Base-by-base conservation (phyloP, 31 red algal genomes). In the Endocladia muricata region DNA sequence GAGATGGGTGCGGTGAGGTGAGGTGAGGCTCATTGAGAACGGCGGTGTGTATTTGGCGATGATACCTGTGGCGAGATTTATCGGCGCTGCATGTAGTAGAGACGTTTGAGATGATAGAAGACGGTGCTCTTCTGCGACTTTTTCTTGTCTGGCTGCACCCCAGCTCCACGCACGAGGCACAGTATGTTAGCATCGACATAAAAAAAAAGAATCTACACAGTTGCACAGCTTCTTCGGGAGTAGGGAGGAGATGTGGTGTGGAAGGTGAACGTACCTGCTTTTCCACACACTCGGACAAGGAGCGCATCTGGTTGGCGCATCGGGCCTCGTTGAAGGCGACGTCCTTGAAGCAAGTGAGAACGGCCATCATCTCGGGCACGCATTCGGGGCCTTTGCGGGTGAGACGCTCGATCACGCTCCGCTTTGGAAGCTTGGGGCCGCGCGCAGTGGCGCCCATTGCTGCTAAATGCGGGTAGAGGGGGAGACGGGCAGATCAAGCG, bases 41-140 rank as follows among this genome's bases (percentile, higher is more conserved):
- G 29, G 15, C 7, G 13, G 56, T 26, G 73, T 1, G 11, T 35
- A 11, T 6, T 4, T 1, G 35, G 8, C 54, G 41, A 26, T 40
- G 28, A 37, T n/a, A 48, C 68, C 3, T 22, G 2, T 47, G 8
- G 38, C 13, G 13, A 58, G 38, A 3, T 35, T 76, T 79, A 93
- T 71, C 90, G 72, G 68, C 90, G 52, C 77, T 86, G 90, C 90
- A 85, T 85, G 77, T 93, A 86, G 60, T 93, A 93, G 11, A 93
- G 61, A 9, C 90, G 81, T 52, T 93, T 93, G 23, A 93, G 82
- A 42, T 93, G 90, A 49, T 86, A 93, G 55, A 93, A 93, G 17
- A 85, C 67, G 15, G 81, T 86, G 57, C 81, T 86, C 81, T 93
- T 93, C 22, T 79, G 81, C 70, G 63, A 73, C 47, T 63, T 79